Base-by-base conservation (phyloP, 495 filamentous ascomycete genomes). In the Penicillium malachiteum region DNA sequence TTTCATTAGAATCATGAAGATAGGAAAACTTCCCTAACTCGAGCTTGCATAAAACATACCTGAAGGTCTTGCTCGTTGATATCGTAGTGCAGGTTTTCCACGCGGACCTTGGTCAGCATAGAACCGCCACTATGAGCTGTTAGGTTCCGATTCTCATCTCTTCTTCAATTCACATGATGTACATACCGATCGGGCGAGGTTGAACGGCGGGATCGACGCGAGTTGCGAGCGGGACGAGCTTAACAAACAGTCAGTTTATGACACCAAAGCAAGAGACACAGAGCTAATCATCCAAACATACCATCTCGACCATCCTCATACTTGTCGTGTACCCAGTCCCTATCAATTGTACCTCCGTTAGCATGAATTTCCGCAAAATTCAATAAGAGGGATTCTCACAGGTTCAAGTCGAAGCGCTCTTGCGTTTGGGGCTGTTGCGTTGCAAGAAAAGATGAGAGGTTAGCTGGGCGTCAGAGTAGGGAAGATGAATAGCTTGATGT, bases 51-150 rank as follows among this genome's bases (percentile, higher is more conserved):
- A 13, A 48, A 38, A 55, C 75, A 47, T 82, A 93, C 93, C 65
- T 90, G 80, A 47, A 97, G 82, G 65, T 97, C 93, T 31, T 84
- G 84, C 70, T 93, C 87, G 21, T 88, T 91, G 52, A 97, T 81
- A 40, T 97, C 93, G 72, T 96, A 97, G 72, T 97, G 93, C 46
- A 97, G 73, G 68, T 96, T 96, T 57, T 96, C 91, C 45, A 97
- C 87, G 50, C 87, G 87, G 57, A 97, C 71, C 70, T 90, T 92
- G 47, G 86, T 79, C 62, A 88, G 84, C 30, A 75, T 59, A 37
- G 75, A 53, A n/a, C 81, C 60, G 48, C 34, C 35, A 37, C 17
- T 46, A 46, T 14, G 33, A 53, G 12, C 3, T 33, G 55, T 64
- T 46, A 62, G 56, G 55, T 45, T 59, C 35, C 32, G 8, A 13